phyloP scores from a whole-genome alignment of 2,329 filamentous ascomycete species.

The Xylariaceae sp. region DNA sequence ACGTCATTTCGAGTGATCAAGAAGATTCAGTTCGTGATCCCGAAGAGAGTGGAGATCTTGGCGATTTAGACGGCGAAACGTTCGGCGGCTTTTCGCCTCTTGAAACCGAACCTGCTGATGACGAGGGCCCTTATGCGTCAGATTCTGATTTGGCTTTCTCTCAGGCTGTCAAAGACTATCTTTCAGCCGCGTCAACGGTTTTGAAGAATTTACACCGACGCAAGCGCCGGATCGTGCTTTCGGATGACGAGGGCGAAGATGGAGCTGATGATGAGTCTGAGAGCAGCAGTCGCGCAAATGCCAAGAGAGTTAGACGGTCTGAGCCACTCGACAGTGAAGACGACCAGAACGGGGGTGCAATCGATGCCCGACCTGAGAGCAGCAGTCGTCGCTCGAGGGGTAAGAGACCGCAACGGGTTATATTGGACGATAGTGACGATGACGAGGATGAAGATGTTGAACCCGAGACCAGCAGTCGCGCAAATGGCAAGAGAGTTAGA shows the following conservation, averaged over 20 bases:
- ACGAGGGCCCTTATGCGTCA: conserved; percentile 5
- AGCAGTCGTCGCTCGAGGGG: too few species aligned
- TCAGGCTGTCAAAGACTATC: conserved; percentile 16
- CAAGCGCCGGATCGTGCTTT: conserved; percentile 27
- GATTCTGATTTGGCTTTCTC: conserved; percentile 19
- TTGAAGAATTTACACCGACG: conserved; percentile 15
- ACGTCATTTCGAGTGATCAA: not conserved
- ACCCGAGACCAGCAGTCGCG: too few species aligned
- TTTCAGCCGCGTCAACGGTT: conserved; percentile 12
- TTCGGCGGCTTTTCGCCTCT: conserved; percentile 27
- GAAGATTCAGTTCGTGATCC: conserved; percentile 3
- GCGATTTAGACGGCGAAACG: conserved; percentile 17
- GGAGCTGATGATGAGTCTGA: not conserved
- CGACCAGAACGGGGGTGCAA: too few species aligned
- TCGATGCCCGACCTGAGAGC: too few species aligned
- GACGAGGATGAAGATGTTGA: too few species aligned
- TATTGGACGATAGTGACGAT: too few species aligned
- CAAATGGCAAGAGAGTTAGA: too few species aligned
- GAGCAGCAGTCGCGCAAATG: not conserved
- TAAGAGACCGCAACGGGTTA: too few species aligned
- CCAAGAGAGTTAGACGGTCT: too few species aligned
- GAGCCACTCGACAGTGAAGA: too few species aligned
- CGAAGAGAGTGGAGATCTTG: not conserved
- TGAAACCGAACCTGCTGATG: conserved; percentile 16
- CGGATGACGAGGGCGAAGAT: conserved; percentile 22